phyloP scores from a whole-genome alignment of 768 basidiomycete genomes.

The Lactifluus hygrophoroides region DNA sequence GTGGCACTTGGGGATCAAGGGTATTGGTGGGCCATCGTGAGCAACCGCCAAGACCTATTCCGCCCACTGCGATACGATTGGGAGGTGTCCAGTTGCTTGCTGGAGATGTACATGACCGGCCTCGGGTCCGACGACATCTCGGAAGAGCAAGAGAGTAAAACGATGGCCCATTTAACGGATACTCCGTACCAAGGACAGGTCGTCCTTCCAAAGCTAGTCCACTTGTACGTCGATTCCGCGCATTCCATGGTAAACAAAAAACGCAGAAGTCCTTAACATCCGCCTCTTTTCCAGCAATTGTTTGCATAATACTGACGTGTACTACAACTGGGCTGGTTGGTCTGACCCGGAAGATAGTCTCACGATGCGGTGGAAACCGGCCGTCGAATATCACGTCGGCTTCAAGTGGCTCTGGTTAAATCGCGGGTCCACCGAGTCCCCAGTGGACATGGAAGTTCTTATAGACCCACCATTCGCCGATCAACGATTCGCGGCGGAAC shows the following conservation, averaged over 20 bases:
- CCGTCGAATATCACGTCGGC: slow-evolving; percentile 38
- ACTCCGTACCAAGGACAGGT: slow-evolving; percentile 38
- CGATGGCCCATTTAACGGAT: slow-evolving; percentile 29
- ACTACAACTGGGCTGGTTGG: slow-evolving; percentile 41
- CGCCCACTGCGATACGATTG: slow-evolving; percentile 38
- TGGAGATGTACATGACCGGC: slow-evolving; percentile 38
- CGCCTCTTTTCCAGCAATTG: slow-evolving; percentile 30
- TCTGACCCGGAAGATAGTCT: slow-evolving; percentile 33
- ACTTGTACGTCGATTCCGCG: slow-evolving; percentile 37
- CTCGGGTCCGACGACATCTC: slow-evolving; percentile 34
- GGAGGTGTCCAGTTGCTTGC: slow-evolving; percentile 41
- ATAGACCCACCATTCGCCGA: slow-evolving; percentile 35
- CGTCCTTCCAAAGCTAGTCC: slow-evolving; percentile 39
- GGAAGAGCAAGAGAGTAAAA: slow-evolving; percentile 30
- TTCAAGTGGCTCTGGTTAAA: slow-evolving; percentile 48
- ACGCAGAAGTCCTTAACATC: slow-evolving; percentile 12
- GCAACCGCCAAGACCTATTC: slow-evolving; percentile 34
- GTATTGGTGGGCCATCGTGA: slow-evolving; percentile 49
- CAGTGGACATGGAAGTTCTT: slow-evolving; percentile 30
- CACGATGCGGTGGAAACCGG: slow-evolving; percentile 36
- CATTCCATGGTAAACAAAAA: background rate
- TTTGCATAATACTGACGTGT: slow-evolving; percentile 33
- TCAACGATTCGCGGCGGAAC: slow-evolving; percentile 24
- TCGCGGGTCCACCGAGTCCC: slow-evolving; percentile 19
- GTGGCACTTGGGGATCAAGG: slow-evolving; percentile 45